Base-by-base conservation (phyloP, 1,139 yeast species). In the Taphrina confusa region DNA sequence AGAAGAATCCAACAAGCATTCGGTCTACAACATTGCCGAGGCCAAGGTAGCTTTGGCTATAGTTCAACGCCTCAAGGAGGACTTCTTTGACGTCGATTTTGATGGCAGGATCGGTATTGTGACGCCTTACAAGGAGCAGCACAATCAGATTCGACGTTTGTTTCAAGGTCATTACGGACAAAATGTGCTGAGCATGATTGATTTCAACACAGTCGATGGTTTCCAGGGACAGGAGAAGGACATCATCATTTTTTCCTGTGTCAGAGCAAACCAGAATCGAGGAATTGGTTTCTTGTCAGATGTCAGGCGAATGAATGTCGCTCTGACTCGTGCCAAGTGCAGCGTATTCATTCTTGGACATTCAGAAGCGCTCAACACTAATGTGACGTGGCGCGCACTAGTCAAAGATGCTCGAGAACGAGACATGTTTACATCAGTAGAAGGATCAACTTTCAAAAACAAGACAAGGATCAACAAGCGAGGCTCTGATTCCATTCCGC, bases 161-260 rank as follows among this genome's bases (percentile, higher is more conserved):
- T 92, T 92, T 67, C 71, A 76, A 9, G 74, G 76, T 22, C 76
- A 75, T 62, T 86, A 80, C 68, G 97, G 97, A 9, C 75, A 75
- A 1, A 68, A 75, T 1, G 85, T 91, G 46, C 73, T 80, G 25
- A 78, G 80, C 33, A 85, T 82, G 63, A 82, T 94, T 57, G 96
- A 88, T 70, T 90, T 94, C 74, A 90, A 91, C 68, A 90, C 99
- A 0, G 92, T 92, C 61, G 98, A 92, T 77, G 98, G 98, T 0
- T 92, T 90, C 71, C 98, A 92, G 76, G 98, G 98, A 67, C 97
- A 92, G 72, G 98, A 92, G 70, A 92, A 91, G 71, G 97, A 92
- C 66, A 83, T 94, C 58, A 88, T 92, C 65, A 82, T 92, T 49
- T 84, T 92, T 78, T 90, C 97, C 0, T 91, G 97, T 81, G 98